Conservation (phyloP, 352 stramenopile species). For the Phytopythium oedochilum region DNA sequence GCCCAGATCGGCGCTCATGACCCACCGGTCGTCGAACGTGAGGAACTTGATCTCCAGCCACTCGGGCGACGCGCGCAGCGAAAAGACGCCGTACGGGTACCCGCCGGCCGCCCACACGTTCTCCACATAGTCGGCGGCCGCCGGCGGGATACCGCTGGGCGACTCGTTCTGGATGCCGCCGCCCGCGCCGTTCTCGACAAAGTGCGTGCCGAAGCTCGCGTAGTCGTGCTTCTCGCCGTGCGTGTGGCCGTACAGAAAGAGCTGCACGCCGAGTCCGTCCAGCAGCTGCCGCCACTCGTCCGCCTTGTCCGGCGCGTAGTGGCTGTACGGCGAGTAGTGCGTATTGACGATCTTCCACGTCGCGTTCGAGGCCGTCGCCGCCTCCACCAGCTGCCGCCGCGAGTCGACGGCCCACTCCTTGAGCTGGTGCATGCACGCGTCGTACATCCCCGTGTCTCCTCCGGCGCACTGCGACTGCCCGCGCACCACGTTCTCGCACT, state of each 20-base stretch:
- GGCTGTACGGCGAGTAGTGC: slow-evolving; percentile 80
- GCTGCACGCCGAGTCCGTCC: slow-evolving; percentile 46
- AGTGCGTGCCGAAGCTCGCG: slow-evolving; percentile 54
- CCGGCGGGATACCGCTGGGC: slow-evolving; percentile 57
- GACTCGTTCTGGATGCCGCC: slow-evolving; percentile 73
- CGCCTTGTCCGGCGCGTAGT: slow-evolving; percentile 47
- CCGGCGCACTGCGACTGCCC: slow-evolving; percentile 45
- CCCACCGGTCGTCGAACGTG: slow-evolving; percentile 63
- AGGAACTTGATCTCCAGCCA: slow-evolving; percentile 63
- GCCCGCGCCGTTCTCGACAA: slow-evolving; percentile 74
- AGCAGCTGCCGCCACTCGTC: slow-evolving; percentile 53
- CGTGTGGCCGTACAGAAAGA: slow-evolving; percentile 70
- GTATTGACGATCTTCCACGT: slow-evolving; percentile 85
- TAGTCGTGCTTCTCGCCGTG: slow-evolving; percentile 79
- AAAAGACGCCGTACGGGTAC: slow-evolving; percentile 72
- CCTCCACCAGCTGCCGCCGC: slow-evolving; percentile 36
- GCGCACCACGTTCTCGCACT: slow-evolving; percentile 48
- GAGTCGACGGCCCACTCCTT: slow-evolving; percentile 59
- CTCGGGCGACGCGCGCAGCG: slow-evolving; percentile 45
- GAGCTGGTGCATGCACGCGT: slow-evolving; percentile 66
- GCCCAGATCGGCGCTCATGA: slow-evolving; percentile 42
- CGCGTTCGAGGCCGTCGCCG: slow-evolving; percentile 54
- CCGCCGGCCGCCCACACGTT: slow-evolving; percentile 61
- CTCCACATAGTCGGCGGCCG: slow-evolving; percentile 48
- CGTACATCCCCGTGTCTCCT: slow-evolving; percentile 55